A percentile compares a stretch with the other conserved stretches of the same genome.
phyloP scores from a whole-genome alignment of 257 asterid genomes.

The Solanum ossicruentum region DNA sequence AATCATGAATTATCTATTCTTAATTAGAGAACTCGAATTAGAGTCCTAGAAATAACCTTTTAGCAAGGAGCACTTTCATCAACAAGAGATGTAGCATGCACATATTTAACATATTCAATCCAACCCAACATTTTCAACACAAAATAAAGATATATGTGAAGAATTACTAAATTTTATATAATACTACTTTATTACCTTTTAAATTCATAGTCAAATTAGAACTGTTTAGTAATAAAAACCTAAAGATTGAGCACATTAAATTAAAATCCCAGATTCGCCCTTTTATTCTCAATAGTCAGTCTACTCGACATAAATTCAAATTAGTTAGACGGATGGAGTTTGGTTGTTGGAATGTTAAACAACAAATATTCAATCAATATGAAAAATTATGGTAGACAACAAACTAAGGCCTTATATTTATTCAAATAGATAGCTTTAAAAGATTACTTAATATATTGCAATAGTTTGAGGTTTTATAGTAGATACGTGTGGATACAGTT shows the following conservation, averaged over 20 bases:
- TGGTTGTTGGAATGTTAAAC: neutral
- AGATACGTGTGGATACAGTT: neutral
- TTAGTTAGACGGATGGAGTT: neutral
- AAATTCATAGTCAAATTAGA: neutral
- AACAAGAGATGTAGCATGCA: neutral
- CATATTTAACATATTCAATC: neutral
- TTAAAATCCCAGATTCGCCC: neutral
- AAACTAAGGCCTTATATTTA: neutral
- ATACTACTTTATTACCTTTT: neutral
- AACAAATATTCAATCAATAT: neutral
- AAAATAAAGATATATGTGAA: neutral
- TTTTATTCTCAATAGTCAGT: neutral
- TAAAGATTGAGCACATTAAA: neutral
- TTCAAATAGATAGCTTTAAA: neutral
- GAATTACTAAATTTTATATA: neutral
- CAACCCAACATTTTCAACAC: neutral
- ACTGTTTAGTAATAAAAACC: neutral
- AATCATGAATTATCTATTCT: neutral
- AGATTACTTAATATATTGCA: neutral
- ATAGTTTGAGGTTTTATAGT: neutral
- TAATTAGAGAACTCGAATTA: neutral
- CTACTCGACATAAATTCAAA: neutral
- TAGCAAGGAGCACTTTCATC: neutral
- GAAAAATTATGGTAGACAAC: no score
- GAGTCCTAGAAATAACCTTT: neutral